Evolutionary conservation across 2,329 filamentous ascomycete genomes (phyloP).

Genomic region (Xylaria sp.): DNA sequence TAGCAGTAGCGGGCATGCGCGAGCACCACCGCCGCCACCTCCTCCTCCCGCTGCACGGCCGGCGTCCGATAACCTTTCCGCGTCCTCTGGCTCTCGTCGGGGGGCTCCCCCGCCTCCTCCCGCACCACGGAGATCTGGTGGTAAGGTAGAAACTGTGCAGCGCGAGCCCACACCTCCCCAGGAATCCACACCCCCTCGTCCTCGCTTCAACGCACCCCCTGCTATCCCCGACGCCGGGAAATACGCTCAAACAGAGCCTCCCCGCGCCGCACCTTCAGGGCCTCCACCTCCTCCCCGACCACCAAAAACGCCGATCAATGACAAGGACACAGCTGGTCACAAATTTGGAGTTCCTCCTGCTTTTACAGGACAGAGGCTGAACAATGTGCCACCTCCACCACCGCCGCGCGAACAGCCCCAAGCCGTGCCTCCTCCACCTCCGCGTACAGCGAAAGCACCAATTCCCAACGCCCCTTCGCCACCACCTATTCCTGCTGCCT

Average conservation of each 20-base stretch:
- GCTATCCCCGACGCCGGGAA: slow-evolving; percentile 91
- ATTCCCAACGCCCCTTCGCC: slow-evolving; percentile 52
- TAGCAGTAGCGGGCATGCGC: slow-evolving; percentile 48
- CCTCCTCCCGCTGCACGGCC: slow-evolving; percentile 41
- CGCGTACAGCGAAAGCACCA: slow-evolving; percentile 55
- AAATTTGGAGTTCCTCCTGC: slow-evolving; percentile 84
- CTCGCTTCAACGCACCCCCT: slow-evolving; percentile 85
- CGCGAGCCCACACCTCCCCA: slow-evolving; percentile 70
- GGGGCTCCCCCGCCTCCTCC: slow-evolving; percentile 66
- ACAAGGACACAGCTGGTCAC: slow-evolving; percentile 63
- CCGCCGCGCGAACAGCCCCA: slow-evolving; percentile 62
- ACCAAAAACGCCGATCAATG: slow-evolving; percentile 77
- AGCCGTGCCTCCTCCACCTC: slow-evolving; percentile 43
- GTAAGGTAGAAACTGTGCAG: slow-evolving; percentile 57
- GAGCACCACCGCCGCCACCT: slow-evolving; percentile 57
- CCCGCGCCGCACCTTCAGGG: slow-evolving; percentile 59
- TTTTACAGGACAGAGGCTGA: slow-evolving; percentile 72
- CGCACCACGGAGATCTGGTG: slow-evolving; percentile 68
- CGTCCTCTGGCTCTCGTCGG: slow-evolving; percentile 55
- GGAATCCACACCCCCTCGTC: slow-evolving; percentile 75
- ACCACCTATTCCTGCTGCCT: slow-evolving; percentile 60
- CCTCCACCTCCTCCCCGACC: slow-evolving; percentile 76
- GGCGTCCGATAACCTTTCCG: slow-evolving; percentile 49
- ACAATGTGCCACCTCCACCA: slow-evolving; percentile 76
- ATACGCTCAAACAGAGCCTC: slow-evolving; percentile 71